These are phyloP conservation scores for Fraxinus greggii DNA, from an alignment of 305 asterid species.

Conservation along the genomic window DNA sequence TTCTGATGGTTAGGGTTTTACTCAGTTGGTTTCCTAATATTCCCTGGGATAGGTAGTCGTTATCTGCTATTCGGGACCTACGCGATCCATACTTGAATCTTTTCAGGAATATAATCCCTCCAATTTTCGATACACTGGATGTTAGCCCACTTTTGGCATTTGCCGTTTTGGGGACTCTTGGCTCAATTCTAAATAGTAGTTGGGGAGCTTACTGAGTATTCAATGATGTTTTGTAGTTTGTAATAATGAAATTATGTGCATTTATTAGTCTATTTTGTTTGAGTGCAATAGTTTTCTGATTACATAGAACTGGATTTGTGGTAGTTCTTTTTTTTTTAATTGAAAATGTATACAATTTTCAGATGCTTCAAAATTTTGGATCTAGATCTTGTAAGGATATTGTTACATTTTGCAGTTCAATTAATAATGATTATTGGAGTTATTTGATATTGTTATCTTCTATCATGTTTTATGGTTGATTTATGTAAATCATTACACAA, in stretches of 20 bases:
- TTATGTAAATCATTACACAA: too few species aligned
- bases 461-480: too few species aligned
- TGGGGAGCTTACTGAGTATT: slow-evolving; percentile 38
- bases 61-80: slow-evolving; percentile 79
- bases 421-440: too few species aligned
- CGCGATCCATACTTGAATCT: slow-evolving; percentile 92
- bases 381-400: too few species aligned
- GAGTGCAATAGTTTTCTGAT: not conserved
- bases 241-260: not conserved
- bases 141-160: slow-evolving; percentile 80
- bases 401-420: too few species aligned
- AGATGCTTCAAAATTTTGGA: too few species aligned
- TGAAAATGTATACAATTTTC: too few species aligned
- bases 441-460: too few species aligned
- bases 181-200: slow-evolving; percentile 60
- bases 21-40: slow-evolving; percentile 95
- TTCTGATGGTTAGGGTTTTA: slow-evolving; percentile 79
- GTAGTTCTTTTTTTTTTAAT: too few species aligned
- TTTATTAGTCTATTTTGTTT: not conserved
- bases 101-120: slow-evolving; percentile 84
- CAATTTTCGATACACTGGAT: slow-evolving; percentile 69
- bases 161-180: slow-evolving; percentile 69
- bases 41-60: slow-evolving; percentile 90
- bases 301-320: not conserved
- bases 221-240: not conserved